These are phyloP conservation scores for Fusarium citri DNA, from an alignment of 2,329 filamentous ascomycete genomes.

Conservation along the genomic window DNA sequence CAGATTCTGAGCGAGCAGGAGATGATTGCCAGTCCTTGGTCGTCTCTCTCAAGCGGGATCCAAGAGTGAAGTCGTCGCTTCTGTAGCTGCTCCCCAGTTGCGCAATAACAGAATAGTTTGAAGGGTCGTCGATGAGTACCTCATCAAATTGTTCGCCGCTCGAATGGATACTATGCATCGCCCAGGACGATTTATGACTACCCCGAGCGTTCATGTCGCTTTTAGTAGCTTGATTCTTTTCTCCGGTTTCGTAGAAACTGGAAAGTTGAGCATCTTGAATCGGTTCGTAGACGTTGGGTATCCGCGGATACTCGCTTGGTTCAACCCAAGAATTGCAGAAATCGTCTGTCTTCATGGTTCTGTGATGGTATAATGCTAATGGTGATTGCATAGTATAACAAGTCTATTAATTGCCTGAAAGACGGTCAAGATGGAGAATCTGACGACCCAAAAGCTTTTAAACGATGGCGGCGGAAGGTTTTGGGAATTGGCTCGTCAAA, in stretches of 20 bases:
- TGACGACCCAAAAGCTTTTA: slow-evolving; percentile 9
- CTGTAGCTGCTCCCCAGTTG: slow-evolving; percentile 28
- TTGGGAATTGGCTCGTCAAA: slow-evolving; percentile 2
- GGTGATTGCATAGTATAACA: slow-evolving; percentile 13
- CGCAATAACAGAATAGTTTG: slow-evolving; percentile 21
- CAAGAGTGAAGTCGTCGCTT: slow-evolving; percentile 7
- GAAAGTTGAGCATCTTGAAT: slow-evolving; percentile 21
- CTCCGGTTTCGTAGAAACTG: slow-evolving; percentile 3
- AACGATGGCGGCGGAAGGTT: neutral
- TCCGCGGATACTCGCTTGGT: slow-evolving; percentile 35
- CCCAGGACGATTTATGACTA: slow-evolving; percentile 12
- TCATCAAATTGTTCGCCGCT: slow-evolving; percentile 3
- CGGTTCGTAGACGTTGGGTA: slow-evolving; percentile 42
- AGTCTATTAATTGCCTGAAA: neutral
- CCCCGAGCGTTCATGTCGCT: neutral
- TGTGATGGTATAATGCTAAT: slow-evolving; percentile 23
- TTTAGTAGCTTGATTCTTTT: slow-evolving; percentile 11
- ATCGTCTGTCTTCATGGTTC: slow-evolving; percentile 28
- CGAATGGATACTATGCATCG: neutral
- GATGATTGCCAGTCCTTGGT: slow-evolving; percentile 2
- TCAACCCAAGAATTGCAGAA: slow-evolving; percentile 33
- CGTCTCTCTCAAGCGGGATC: neutral
- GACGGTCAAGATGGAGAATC: neutral
- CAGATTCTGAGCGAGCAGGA: slow-evolving; percentile 3
- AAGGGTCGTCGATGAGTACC: slow-evolving; percentile 10